Base-by-base conservation (phyloP, 1,284 basidiomycete species). In the Marasmius oreades region DNA sequence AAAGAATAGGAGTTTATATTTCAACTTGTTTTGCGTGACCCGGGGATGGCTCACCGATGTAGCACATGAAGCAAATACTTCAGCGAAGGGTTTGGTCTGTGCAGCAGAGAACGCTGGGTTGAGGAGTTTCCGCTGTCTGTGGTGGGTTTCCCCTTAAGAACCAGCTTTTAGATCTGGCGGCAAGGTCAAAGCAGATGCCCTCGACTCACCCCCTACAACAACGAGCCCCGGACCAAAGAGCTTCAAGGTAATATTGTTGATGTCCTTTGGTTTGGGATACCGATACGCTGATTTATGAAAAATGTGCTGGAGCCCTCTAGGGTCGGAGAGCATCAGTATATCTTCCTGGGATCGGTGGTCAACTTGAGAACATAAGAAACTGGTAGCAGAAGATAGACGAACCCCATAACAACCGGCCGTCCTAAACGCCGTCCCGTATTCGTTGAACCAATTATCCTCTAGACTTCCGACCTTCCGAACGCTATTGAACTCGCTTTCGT, bases 391-490 rank as follows among this genome's bases (percentile, higher is more conserved):
- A 11, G 26, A 26, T 42, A 5, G 20, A 52, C 66, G 59, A 37
- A 72, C 71, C 1, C 66, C 66, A 36, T 69, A 63, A 53, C 63
- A 64, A 4, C 59, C 62, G 26, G 62, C 64, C 18, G 61, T 45
- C 16, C 67, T 59, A 65, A 69, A 72, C 0, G 65, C 64, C 0
- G 61, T 59, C 11, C 73, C 73, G 54, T 71, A 75, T 51, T 71
- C 62, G 22, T 61, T 56, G 42, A 64, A 59, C 61, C 65, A 71
- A 39, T 64, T 47, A 51, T 64, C 66, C 7, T 70, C 68, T 2
- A 67, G 55, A 24, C 70, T 65, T 1, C 71, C 71, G 0, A 71
- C 69, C 53, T 72, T 64, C 12, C 66, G 46, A 53, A 72, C 66
- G 12, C 61, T 48, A 18, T 53, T 57, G 8, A 68, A 2, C 0